Evolutionary conservation across 1,284 basidiomycete species (phyloP), one percentile per base, ranked within the genome.

Genomic region (Ganoderma multipileum): DNA sequence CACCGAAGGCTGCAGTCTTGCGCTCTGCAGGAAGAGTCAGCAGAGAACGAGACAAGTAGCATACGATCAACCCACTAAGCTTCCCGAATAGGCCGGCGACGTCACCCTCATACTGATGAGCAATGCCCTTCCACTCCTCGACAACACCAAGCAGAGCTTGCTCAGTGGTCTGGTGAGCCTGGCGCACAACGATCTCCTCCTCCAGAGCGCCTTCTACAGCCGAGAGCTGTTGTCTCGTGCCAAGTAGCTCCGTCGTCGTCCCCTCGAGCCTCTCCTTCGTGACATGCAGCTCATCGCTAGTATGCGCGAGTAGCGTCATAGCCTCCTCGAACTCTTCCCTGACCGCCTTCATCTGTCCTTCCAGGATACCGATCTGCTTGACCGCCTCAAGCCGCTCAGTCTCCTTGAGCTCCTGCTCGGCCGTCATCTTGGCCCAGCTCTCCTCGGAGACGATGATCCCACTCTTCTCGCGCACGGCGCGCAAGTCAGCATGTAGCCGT

Each of bases 371-470:
- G 11, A 94, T 90, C 76, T 93, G 91, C 75, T 92, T 91, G 78
- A 89, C 91, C 18, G 94, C 89, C 77, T 98, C 95, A 66, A 92
- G 88, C 66, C 91, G 85, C 75, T 94, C 92, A 16, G 92, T 92
- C 75, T 90, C 88, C 64, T 87, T 86, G 61, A 92, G 81, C 74
- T 95, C 92, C 71, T 95, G 90, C 74, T 95, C 93, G 1, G 85
- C 81, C n/a, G 83, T 88, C 81, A 97, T 87, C 78, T 97, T 91
- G 62, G 86, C 87, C 95, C 95, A 98, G 8, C 90, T 91, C 74
- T 97, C 95, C 72, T 95, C 91, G 2, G 94, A 92, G 78, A 98
- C 91, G 80, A 92, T 97, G 54, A 98, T 95, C 7, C 97, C 97
- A 76, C 97, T 96, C 86, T 97, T 97, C 80, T 97, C 95, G 58